Base-by-base conservation (phyloP, 768 basidiomycete genomes). In the Lactarius sanguifluus region DNA sequence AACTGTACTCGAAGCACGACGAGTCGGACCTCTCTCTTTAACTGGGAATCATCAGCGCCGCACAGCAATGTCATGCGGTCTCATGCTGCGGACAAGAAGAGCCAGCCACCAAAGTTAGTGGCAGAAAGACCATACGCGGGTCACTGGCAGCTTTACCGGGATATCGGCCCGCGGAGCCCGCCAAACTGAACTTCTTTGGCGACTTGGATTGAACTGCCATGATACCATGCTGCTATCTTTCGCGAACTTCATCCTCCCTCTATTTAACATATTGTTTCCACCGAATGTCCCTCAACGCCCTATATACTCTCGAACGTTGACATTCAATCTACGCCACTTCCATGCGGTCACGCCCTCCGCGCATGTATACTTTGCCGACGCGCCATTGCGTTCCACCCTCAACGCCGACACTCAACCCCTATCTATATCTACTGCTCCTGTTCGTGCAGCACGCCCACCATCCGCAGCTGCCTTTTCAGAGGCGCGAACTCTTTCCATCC, bases 251-350 rank as follows among this genome's bases (percentile, higher is more conserved):
- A 30, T 67, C 13, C 32, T 45, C 23, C 13, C 58, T 2, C 25
- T 67, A 32, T 30, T 59, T 30, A 55, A 34, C 13, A 15, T 67
- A 2, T 56, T 67, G 18, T 34, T 55, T 13, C 62, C 57, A 7
- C 50, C 57, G 5, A 34, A 67, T 59, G 34, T 54, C 34, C n/a
- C 41, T 16, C 32, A 54, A 32, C 52, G 3, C 25, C 56, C 41
- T 5, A 41, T 7, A 10, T 7, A 3, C 36, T n/a, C 41, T 15
- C 30, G 57, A n/a, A 40, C 59, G 1, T 45, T 67, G 69, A 71
- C 76, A 41, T 86, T 89, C 71, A 81, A 87, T 71, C 77, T 89
- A 68, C 82, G 88, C 58, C 88, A 89, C 71, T 74, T 84, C 23
- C 87, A 89, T 71, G 83, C 86, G 2, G 79, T 85, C 4, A 66